These are phyloP conservation scores for Globisporangium nunn DNA, from an alignment of 352 stramenopile genomes.

Conservation along the genomic window DNA sequence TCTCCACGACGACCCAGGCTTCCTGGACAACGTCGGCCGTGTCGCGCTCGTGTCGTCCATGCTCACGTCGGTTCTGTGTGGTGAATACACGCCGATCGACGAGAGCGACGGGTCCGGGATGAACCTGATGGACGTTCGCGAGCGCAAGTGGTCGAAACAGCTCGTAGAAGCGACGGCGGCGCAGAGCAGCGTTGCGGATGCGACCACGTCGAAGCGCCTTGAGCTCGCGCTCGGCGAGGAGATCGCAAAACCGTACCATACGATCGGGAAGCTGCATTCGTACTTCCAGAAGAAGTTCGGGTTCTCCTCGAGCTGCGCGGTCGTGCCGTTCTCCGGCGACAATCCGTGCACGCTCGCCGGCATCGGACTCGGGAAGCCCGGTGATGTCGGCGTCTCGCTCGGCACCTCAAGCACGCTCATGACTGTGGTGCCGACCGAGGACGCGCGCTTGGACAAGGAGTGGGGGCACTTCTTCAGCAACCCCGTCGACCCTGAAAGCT, in stretches of 20 bases:
- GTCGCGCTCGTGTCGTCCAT: slow-evolving; percentile 63
- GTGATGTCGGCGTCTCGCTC: slow-evolving; percentile 56
- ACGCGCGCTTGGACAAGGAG: slow-evolving; percentile 19
- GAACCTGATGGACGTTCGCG: slow-evolving; percentile 72
- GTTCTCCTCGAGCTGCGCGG: slow-evolving; percentile 39
- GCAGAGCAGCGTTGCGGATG: slow-evolving; percentile 8
- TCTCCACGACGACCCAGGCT: slow-evolving; percentile 33
- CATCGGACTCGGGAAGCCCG: slow-evolving; percentile 44
- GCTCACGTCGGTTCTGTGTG: slow-evolving; percentile 65
- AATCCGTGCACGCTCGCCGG: slow-evolving; percentile 74
- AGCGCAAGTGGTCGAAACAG: slow-evolving; percentile 45
- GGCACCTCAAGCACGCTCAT: slow-evolving; percentile 65
- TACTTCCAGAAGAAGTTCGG: slow-evolving; percentile 71
- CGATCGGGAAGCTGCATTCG: slow-evolving; percentile 33
- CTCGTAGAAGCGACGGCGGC: slow-evolving; percentile 32
- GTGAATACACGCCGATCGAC: slow-evolving; percentile 64
- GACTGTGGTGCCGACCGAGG: slow-evolving; percentile 33
- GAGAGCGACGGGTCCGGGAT: slow-evolving; percentile 77
- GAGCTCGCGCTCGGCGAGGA: slow-evolving; percentile 26
- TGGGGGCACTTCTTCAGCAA: slow-evolving; percentile 77
- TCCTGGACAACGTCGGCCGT: slow-evolving; percentile 36
- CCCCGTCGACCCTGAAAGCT: slow-evolving; percentile 54
- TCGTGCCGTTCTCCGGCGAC: slow-evolving; percentile 77
- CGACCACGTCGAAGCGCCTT: slow-evolving; percentile 3
- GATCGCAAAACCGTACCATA: slow-evolving; percentile 39